These are phyloP conservation scores for Stramenopiles sp. DNA, from an alignment of 352 stramenopile genomes.

Conservation along the genomic window DNA sequence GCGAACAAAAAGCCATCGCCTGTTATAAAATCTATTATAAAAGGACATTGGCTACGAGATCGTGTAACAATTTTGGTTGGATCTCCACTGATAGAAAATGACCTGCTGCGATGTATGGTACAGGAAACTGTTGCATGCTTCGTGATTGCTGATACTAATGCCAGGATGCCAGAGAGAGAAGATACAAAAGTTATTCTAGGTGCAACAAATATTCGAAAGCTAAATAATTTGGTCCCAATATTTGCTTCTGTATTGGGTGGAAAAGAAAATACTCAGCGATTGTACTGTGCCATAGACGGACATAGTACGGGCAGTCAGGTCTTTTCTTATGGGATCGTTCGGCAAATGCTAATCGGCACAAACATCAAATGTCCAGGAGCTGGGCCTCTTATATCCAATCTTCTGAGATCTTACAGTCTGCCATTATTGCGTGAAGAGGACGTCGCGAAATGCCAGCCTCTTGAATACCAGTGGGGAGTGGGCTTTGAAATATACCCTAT, in stretches of 20 bases:
- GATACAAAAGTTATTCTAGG: background rate
- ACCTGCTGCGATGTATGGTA: background rate
- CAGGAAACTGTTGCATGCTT: background rate
- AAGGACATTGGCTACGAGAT: background rate
- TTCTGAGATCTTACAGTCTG: background rate
- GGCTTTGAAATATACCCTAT: conserved; percentile 2
- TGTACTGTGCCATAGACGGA: background rate
- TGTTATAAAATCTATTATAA: background rate
- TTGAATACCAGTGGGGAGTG: background rate
- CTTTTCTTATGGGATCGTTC: background rate
- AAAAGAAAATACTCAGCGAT: background rate
- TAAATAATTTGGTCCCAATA: background rate
- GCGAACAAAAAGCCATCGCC: background rate
- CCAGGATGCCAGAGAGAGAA: background rate
- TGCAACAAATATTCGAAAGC: background rate
- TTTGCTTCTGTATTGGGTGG: background rate
- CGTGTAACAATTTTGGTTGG: background rate
- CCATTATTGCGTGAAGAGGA: background rate
- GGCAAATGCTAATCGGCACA: background rate
- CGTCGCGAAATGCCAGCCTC: background rate
- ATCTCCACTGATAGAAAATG: background rate
- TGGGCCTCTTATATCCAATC: background rate
- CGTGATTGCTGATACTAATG: background rate
- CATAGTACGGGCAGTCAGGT: background rate
- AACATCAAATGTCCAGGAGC: background rate